Evolutionary conservation across 371 early-diverging fungal species (phyloP).

Genomic region (Rhizopus delemar): DNA sequence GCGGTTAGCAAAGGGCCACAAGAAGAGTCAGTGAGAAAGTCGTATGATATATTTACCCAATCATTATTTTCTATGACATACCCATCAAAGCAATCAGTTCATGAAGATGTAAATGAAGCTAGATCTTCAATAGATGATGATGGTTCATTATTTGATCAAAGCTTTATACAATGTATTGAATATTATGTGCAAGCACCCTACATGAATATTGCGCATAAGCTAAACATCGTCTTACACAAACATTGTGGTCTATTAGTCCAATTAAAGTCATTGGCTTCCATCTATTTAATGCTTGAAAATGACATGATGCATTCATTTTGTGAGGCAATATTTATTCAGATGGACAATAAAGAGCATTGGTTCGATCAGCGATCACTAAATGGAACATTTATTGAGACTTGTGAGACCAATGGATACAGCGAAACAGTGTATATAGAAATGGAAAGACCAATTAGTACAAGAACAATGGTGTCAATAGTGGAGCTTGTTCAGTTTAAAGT

Average conservation of each 20-base stretch:
- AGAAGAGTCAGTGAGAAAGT: background rate
- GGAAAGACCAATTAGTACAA: background rate
- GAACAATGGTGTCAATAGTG: conserved; percentile 19
- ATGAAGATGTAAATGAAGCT: background rate
- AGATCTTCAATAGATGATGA: background rate
- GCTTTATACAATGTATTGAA: conserved; percentile 13
- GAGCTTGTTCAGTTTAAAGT: conserved; percentile 38
- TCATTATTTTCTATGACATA: conserved; percentile 5
- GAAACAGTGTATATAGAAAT: conserved; percentile 22
- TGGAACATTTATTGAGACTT: conserved; percentile 35
- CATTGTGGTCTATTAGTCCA: conserved; percentile 25
- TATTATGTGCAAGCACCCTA: conserved; percentile 26
- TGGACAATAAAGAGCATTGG: conserved; percentile 41
- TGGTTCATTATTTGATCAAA: conserved; percentile 25
- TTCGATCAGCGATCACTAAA: conserved; percentile 32
- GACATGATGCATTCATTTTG: conserved; percentile 49
- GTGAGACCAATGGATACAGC: conserved; percentile 19
- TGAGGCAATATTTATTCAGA: conserved; percentile 35
- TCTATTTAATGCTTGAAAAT: conserved; percentile 47
- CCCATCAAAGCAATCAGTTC: background rate
- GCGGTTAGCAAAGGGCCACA: background rate
- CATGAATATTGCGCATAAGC: conserved; percentile 13
- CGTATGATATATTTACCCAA: conserved; percentile 8
- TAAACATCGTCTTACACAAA: conserved; percentile 22
- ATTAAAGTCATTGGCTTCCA: conserved; percentile 28